A percentile compares a stretch with the other conserved stretches of the same genome.
Conservation (phyloP, 768 basidiomycete genomes). For the Auriscalpium orientale region DNA sequence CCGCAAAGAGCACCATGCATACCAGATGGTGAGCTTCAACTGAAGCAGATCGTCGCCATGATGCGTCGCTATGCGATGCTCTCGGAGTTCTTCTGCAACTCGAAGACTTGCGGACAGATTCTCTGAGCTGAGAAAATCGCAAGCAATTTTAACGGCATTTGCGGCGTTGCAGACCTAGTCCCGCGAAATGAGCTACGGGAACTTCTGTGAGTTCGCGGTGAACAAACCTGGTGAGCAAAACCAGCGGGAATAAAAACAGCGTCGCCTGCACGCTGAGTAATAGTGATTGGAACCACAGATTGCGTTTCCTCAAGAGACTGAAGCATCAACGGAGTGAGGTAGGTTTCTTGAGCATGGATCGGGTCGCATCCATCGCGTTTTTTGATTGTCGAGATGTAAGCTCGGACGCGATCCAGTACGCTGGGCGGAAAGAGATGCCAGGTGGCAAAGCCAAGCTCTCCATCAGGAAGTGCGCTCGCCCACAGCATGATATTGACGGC, state of each 20-base stretch:
- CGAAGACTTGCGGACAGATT: slow-evolving; percentile 80
- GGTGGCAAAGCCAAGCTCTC: slow-evolving; percentile 64
- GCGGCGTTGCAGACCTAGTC: slow-evolving; percentile 79
- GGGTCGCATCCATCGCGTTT: slow-evolving; percentile 67
- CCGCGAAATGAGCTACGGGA: background rate
- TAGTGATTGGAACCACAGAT: slow-evolving; percentile 69
- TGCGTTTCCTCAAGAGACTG: slow-evolving; percentile 55
- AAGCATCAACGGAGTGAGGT: slow-evolving; percentile 64
- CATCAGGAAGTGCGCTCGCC: slow-evolving; percentile 49
- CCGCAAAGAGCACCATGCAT: slow-evolving; percentile 73
- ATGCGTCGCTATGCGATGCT: slow-evolving; percentile 74
- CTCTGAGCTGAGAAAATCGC: slow-evolving; percentile 92
- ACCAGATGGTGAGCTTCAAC: slow-evolving; percentile 89
- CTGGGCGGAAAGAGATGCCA: slow-evolving; percentile 88
- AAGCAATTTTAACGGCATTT: slow-evolving; percentile 92
- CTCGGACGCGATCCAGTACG: slow-evolving; percentile 68
- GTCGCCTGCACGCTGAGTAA: slow-evolving; percentile 90
- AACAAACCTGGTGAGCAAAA: slow-evolving; percentile 76
- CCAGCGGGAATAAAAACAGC: slow-evolving; percentile 95
- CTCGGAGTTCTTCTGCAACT: slow-evolving; percentile 82
- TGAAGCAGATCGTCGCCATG: slow-evolving; percentile 96
- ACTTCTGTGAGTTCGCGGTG: background rate
- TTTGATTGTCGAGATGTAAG: slow-evolving; percentile 63
- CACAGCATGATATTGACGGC: slow-evolving; percentile 87
- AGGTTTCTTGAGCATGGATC: slow-evolving; percentile 86